Percentiles rank a stretch among this genome's conserved stretches.
phyloP scores from a whole-genome alignment of 768 basidiomycete species.

The Tricholoma terreum region DNA sequence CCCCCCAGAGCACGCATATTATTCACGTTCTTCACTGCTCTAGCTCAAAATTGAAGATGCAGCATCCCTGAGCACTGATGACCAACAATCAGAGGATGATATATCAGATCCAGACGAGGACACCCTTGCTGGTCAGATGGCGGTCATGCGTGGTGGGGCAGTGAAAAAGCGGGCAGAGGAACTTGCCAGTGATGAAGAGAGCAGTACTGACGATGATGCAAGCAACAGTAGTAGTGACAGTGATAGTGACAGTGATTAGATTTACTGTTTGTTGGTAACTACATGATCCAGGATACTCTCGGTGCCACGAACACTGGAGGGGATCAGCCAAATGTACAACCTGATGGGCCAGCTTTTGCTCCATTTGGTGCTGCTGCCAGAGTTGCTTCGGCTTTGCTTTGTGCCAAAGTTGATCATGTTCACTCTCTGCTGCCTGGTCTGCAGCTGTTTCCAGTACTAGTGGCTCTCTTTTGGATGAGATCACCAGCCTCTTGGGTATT shows the following conservation, averaged over 20 bases:
- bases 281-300: no score
- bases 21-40: conserved; percentile 11
- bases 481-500: no score
- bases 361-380: no score
- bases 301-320: no score
- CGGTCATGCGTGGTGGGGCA: conserved; percentile 83
- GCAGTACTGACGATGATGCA: conserved; percentile 52
- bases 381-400: no score
- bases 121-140: conserved; percentile 95
- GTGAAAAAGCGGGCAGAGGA: conserved; percentile 69
- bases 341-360: no score
- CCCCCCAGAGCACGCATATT: neutral
- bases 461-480: no score
- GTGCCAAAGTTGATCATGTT: no score
- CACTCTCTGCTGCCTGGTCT: no score
- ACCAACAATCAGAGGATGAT: conserved; percentile 72
- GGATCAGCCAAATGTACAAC: no score
- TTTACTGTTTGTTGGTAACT: no score
- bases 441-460: no score
- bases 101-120: conserved; percentile 99
- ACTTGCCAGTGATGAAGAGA: conserved; percentile 51
- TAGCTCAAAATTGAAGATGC: conserved; percentile 85
- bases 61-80: conserved; percentile 52
- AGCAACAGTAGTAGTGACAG: conserved; percentile 50
- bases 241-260: conserved; percentile 34